These are phyloP conservation scores for Mortierella hygrophila DNA, from an alignment of 192 early-diverging fungal genomes.

Conservation along the genomic window DNA sequence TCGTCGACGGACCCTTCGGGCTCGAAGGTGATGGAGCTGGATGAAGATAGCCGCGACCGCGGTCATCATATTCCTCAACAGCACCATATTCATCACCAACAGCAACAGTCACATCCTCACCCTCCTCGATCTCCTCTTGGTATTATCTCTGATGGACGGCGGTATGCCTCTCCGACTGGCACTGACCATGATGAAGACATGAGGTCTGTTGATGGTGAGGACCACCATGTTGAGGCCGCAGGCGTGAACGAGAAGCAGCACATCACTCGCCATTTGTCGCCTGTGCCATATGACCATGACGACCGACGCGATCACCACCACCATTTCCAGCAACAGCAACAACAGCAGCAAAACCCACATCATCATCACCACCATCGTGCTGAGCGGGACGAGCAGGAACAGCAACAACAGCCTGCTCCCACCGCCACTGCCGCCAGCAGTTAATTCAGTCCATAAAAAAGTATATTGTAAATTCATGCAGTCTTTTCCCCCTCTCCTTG, in stretches of 20 bases:
- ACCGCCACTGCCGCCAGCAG: slow-evolving; percentile 5
- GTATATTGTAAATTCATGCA: background rate
- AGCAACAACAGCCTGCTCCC: background rate
- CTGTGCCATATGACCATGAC: background rate
- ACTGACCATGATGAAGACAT: slow-evolving; percentile 39
- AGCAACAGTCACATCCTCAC: background rate
- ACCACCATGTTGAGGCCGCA: background rate
- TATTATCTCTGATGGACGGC: background rate
- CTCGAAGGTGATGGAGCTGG: background rate
- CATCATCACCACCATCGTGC: background rate
- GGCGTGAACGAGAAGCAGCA: background rate
- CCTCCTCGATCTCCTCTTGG: background rate
- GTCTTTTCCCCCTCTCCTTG: background rate
- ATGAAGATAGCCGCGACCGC: background rate
- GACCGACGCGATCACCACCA: background rate
- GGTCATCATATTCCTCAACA: background rate
- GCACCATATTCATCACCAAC: background rate
- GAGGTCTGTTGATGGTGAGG: background rate
- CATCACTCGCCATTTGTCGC: background rate
- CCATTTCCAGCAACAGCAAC: background rate
- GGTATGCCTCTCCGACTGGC: slow-evolving; percentile 37
- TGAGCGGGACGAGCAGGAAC: background rate
- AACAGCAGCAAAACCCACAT: background rate
- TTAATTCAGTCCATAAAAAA: background rate
- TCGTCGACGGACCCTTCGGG: slow-evolving; percentile 5